Conservation (phyloP, 176 grass and related monocot genomes). For the Poa annua region DNA sequence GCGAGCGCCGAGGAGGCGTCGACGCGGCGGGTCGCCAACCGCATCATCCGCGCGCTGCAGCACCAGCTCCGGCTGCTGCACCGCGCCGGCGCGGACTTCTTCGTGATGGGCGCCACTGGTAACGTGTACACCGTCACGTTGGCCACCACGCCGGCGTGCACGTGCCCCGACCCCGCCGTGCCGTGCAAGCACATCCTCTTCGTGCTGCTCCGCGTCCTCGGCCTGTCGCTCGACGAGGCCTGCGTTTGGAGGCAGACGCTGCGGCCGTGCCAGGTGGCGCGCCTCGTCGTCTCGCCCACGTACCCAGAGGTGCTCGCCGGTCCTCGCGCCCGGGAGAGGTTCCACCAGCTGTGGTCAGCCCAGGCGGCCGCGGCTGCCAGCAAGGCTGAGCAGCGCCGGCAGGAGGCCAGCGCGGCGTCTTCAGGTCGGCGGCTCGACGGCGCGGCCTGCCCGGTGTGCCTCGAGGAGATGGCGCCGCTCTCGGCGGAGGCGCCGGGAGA, state of each 20-base stretch:
- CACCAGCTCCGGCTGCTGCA: conserved; percentile 73
- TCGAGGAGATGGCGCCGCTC: conserved; percentile 73
- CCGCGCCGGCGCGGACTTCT: conserved; percentile 64
- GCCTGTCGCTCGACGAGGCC: conserved; percentile 77
- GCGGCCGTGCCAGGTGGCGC: conserved; percentile 70
- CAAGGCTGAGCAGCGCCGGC: not conserved
- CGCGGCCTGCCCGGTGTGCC: conserved; percentile 74
- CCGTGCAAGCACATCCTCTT: conserved; percentile 99
- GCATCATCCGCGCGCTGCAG: conserved; percentile 76
- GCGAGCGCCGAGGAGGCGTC: conserved; percentile 40
- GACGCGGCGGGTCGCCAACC: conserved; percentile 53
- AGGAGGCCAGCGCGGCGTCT: conserved; percentile 12
- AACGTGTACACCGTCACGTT: conserved; percentile 92
- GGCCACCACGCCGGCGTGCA: conserved; percentile 61
- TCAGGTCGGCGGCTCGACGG: conserved; percentile 31
- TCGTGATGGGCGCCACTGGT: conserved; percentile 79
- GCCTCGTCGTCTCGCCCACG: conserved; percentile 64
- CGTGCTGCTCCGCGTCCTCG: conserved; percentile 88
- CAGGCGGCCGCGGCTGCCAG: not conserved
- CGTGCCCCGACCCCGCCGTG: conserved; percentile 71
- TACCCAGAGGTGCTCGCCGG: conserved; percentile 59
- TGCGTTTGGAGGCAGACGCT: conserved; percentile 78
- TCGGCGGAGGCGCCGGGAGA: not conserved
- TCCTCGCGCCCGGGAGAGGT: conserved; percentile 54
- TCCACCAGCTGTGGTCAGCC: conserved; percentile 61